Percentiles rank a stretch among this genome's conserved stretches.
Evolutionary conservation across 2,329 filamentous ascomycete species (phyloP).

Genomic region (Colletotrichum horii): DNA sequence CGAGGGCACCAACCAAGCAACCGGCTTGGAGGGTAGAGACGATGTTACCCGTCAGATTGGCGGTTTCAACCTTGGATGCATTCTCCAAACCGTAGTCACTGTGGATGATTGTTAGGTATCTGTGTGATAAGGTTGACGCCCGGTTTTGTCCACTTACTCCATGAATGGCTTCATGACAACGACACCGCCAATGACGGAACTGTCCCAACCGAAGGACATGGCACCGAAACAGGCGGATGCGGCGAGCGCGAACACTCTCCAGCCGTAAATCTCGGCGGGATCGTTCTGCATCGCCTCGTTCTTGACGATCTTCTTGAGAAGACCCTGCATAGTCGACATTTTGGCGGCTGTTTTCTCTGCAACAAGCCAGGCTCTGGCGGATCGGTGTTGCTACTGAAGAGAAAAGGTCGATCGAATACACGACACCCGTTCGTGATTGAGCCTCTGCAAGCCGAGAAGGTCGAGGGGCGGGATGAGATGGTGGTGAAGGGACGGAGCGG

Average conservation of each 20-base stretch:
- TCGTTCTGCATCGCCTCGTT: slow-evolving; percentile 69
- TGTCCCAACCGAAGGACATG: slow-evolving; percentile 66
- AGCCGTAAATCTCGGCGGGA: slow-evolving; percentile 72
- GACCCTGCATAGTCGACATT: slow-evolving; percentile 18
- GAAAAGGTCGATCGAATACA: background rate
- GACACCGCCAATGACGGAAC: slow-evolving; percentile 71
- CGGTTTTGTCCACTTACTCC: slow-evolving; percentile 36
- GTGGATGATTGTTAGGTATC: slow-evolving; percentile 53
- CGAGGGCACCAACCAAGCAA: slow-evolving; percentile 32
- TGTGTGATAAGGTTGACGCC: background rate
- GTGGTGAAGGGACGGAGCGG: background rate
- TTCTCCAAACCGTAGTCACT: slow-evolving; percentile 26
- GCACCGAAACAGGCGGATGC: slow-evolving; percentile 58
- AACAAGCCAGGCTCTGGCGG: slow-evolving; percentile 18
- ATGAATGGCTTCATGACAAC: slow-evolving; percentile 64
- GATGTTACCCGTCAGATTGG: slow-evolving; percentile 28
- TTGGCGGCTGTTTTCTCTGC: slow-evolving; percentile 2
- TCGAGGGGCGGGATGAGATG: background rate
- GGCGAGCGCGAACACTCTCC: slow-evolving; percentile 69
- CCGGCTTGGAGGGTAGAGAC: slow-evolving; percentile 31
- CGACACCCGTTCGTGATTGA: slow-evolving; percentile 3
- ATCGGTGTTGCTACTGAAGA: slow-evolving; percentile 7
- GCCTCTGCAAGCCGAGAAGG: background rate
- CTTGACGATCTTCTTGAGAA: slow-evolving; percentile 49
- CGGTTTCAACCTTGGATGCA: slow-evolving; percentile 17